A percentile compares a stretch with the other conserved stretches of the same genome.
These are phyloP conservation scores for Macrolepiota dolichaula DNA, from an alignment of 768 basidiomycete species.

Conservation along the genomic window DNA sequence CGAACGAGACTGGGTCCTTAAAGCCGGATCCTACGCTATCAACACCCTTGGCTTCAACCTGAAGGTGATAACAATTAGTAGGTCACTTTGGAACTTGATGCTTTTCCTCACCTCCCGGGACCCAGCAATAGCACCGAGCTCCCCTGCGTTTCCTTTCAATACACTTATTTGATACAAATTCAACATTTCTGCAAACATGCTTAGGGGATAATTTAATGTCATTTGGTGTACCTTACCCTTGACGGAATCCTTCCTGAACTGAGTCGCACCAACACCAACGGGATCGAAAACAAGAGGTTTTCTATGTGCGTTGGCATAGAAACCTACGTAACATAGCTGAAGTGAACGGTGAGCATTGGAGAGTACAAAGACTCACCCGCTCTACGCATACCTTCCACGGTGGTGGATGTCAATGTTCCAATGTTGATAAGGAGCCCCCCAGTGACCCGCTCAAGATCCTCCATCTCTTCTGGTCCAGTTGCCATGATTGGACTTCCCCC, in stretches of 20 bases:
- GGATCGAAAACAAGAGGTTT: conserved; percentile 90
- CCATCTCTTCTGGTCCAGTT: conserved; percentile 77
- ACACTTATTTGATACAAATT: conserved; percentile 81
- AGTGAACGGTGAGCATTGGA: not conserved
- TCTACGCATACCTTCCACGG: conserved; percentile 69
- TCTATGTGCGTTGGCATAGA: conserved; percentile 58
- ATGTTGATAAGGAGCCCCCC: conserved; percentile 83
- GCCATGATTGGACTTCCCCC: conserved; percentile 96
- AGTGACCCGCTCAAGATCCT: conserved; percentile 63
- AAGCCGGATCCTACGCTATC: conserved; percentile 82
- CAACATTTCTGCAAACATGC: conserved; percentile 50
- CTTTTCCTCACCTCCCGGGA: conserved; percentile 58
- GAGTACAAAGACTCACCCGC: conserved; percentile 44
- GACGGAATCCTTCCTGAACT: conserved; percentile 61
- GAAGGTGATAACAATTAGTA: not conserved
- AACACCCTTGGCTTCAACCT: conserved; percentile 80
- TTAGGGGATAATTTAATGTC: not conserved
- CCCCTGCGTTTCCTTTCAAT: conserved; percentile 93
- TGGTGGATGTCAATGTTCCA: conserved; percentile 62
- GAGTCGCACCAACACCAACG: conserved; percentile 85
- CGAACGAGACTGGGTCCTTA: conserved; percentile 67
- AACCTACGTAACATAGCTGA: conserved; percentile 26
- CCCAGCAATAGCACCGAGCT: conserved; percentile 77
- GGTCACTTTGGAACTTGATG: not conserved
- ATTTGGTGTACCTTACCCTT: conserved; percentile 36